Base-by-base conservation (phyloP, 352 stramenopile genomes). In the Aphanomyces invadans region DNA sequence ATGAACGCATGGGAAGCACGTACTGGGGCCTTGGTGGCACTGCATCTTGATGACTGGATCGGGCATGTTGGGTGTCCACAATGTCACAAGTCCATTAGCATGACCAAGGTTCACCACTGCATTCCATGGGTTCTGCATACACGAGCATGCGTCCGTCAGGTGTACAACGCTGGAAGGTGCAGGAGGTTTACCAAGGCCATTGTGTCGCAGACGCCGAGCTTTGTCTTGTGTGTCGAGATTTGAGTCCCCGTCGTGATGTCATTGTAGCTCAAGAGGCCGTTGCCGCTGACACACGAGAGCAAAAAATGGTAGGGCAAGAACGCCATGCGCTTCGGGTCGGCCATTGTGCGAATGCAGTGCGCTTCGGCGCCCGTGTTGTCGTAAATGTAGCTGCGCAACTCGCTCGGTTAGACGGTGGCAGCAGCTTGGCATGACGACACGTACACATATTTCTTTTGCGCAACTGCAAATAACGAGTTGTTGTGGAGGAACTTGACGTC, bases 261-360 rank as follows among this genome's bases (percentile, higher is more conserved):
- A 69, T 98, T 93, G 78, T 98, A 99, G 69, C 90, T 96, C 17
- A 98, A 77, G 54, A 92, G 54, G 31, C 87, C 78, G 61, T 84
- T 89, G 69, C 89, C 83, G 55, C 96, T 97, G 51, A 99, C 81
- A 38, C 87, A 95, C n/a, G 95, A 91, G 46, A 99, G 85, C 70
- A 99, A 68, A 73, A 98, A 99, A 76, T 99, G 97, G 80, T 99
- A 98, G 3, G 96, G 96, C 52, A 99, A 79, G 73, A 98, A 99
- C 73, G 98, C 84, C 72, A 99, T 81, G 32, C 77, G 80, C 31
- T 92, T 81, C 0, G 97, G 93, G 73, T 98, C 88, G 29, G 87
- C 77, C 62, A 99, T 90, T 11, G 94, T 78, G 26, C 88, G 86
- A 64, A 99, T 85, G 64, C 94, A 95, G 78, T 99, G 97, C 36